phyloP scores from a whole-genome alignment of 2,329 filamentous ascomycete species.

The Paecilomyces fulvus region DNA sequence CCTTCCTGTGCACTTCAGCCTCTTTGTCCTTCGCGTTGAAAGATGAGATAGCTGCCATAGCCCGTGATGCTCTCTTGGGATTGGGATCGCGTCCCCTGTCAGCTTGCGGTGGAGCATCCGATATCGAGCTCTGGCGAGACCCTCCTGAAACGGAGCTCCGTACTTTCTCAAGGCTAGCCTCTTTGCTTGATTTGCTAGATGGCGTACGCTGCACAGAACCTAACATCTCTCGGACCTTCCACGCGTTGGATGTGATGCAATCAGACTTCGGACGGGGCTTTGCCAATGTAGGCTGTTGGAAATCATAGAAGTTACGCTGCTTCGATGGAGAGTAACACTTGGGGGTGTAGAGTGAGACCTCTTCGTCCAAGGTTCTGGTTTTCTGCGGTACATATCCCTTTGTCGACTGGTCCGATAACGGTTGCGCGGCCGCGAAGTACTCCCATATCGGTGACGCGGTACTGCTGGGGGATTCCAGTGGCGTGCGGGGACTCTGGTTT shows the following conservation, averaged over 20 bases:
- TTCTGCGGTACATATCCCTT: slow-evolving; percentile 39
- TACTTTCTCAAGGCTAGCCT: background rate
- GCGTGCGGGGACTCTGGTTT: slow-evolving; percentile 58
- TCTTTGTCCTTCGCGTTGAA: slow-evolving; percentile 46
- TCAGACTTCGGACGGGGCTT: slow-evolving; percentile 46
- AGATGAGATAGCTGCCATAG: slow-evolving; percentile 57
- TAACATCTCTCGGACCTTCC: slow-evolving; percentile 29
- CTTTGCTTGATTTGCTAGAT: slow-evolving; percentile 13
- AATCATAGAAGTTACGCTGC: slow-evolving; percentile 53
- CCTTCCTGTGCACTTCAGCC: slow-evolving; percentile 33
- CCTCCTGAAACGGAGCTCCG: slow-evolving; percentile 5
- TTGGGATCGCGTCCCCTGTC: slow-evolving; percentile 22
- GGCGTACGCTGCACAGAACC: slow-evolving; percentile 18
- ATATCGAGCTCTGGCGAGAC: slow-evolving; percentile 21
- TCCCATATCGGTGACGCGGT: slow-evolving; percentile 67
- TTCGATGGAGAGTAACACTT: slow-evolving; percentile 52
- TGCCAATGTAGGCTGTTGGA: slow-evolving; percentile 39
- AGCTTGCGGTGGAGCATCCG: slow-evolving; percentile 23
- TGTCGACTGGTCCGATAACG: slow-evolving; percentile 22
- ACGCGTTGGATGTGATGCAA: slow-evolving; percentile 33
- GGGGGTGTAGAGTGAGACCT: slow-evolving; percentile 52
- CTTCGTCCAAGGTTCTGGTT: slow-evolving; percentile 41
- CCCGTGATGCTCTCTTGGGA: slow-evolving; percentile 45
- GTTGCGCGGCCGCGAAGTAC: slow-evolving; percentile 52
- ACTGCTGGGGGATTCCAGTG: slow-evolving; percentile 18